phyloP scores from a whole-genome alignment of 768 basidiomycete genomes.

The Lanmaoa rubissima region DNA sequence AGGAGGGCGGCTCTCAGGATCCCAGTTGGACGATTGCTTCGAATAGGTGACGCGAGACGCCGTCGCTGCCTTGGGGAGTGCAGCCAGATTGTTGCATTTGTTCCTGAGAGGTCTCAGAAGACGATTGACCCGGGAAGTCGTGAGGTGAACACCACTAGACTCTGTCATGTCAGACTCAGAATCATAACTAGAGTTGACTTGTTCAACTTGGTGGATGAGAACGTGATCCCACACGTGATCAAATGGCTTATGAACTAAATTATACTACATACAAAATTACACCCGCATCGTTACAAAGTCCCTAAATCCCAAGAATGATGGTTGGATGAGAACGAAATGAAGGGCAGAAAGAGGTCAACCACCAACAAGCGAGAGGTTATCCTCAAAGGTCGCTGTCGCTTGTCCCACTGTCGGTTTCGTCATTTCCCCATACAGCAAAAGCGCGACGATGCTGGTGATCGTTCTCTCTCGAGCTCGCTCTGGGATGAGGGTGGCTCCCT shows the following conservation, averaged over 20 bases:
- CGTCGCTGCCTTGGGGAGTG: conserved; percentile 19
- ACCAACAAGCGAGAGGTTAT: not conserved
- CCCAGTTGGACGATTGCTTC: conserved; percentile 20
- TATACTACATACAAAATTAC: conserved; percentile 3
- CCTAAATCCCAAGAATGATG: not conserved
- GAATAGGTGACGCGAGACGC: conserved; percentile 15
- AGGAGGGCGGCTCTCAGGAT: conserved; percentile 27
- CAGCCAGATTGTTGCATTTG: conserved; percentile 42
- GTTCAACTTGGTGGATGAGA: not conserved
- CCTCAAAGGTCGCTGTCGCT: conserved; percentile 61
- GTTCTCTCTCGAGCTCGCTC: conserved; percentile 17
- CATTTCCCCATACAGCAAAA: conserved; percentile 86
- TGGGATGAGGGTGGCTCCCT: conserved; percentile 10
- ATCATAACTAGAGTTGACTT: conserved; percentile 8
- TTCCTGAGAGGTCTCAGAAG: conserved; percentile 47
- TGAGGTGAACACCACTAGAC: conserved; percentile 29
- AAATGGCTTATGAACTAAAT: not conserved
- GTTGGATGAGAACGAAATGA: conserved; percentile 4
- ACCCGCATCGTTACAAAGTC: not conserved
- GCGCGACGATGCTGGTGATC: conserved; percentile 44
- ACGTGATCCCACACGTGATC: conserved; percentile 18
- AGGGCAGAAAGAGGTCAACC: not conserved
- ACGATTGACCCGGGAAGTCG: conserved; percentile 42
- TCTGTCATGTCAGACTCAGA: conserved; percentile 16
- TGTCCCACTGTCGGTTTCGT: conserved; percentile 83